These are phyloP conservation scores for Nidularia pulvinata DNA, from an alignment of 768 basidiomycete species.

Conservation along the genomic window DNA sequence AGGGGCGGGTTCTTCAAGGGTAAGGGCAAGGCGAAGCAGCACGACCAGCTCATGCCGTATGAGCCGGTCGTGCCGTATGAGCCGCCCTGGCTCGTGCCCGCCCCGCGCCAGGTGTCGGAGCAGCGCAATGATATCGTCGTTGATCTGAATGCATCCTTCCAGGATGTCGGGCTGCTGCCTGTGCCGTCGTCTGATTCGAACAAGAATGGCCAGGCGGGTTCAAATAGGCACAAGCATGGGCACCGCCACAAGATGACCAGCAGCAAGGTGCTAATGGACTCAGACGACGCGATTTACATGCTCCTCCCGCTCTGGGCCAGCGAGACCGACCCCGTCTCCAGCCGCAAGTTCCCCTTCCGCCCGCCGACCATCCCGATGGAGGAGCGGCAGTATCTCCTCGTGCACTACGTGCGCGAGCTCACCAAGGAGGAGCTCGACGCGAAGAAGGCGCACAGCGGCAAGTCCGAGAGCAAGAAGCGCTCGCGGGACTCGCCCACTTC, in stretches of 20 bases:
- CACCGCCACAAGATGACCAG: slow-evolving; percentile 30
- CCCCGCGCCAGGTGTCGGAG: slow-evolving; percentile 65
- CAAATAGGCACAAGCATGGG: slow-evolving; percentile 9
- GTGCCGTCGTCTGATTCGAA: slow-evolving; percentile 27
- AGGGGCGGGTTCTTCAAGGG: slow-evolving; percentile 18
- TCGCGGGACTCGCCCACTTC: slow-evolving; percentile 35
- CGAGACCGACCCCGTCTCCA: slow-evolving; percentile 55
- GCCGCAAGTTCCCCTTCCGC: slow-evolving; percentile 21
- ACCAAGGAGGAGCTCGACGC: slow-evolving; percentile 6
- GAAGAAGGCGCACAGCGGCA: slow-evolving; percentile 22
- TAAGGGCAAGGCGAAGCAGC: slow-evolving; percentile 16
- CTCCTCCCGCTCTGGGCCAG: slow-evolving; percentile 84
- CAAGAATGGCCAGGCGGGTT: background rate
- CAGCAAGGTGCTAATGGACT: slow-evolving; percentile 50
- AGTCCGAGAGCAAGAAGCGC: slow-evolving; percentile 39
- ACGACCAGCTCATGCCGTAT: slow-evolving; percentile 13
- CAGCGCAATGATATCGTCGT: slow-evolving; percentile 67
- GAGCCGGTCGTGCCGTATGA: slow-evolving; percentile 17
- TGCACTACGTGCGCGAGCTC: slow-evolving; percentile 62
- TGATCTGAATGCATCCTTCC: slow-evolving; percentile 74
- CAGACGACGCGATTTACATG: slow-evolving; percentile 77
- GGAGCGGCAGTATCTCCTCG: slow-evolving; percentile 70
- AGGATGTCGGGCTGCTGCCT: slow-evolving; percentile 77
- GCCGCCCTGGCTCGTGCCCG: slow-evolving; percentile 66
- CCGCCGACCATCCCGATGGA: slow-evolving; percentile 42